phyloP scores from a whole-genome alignment of 1,284 basidiomycete genomes.

The Fereydounia khargensis region DNA sequence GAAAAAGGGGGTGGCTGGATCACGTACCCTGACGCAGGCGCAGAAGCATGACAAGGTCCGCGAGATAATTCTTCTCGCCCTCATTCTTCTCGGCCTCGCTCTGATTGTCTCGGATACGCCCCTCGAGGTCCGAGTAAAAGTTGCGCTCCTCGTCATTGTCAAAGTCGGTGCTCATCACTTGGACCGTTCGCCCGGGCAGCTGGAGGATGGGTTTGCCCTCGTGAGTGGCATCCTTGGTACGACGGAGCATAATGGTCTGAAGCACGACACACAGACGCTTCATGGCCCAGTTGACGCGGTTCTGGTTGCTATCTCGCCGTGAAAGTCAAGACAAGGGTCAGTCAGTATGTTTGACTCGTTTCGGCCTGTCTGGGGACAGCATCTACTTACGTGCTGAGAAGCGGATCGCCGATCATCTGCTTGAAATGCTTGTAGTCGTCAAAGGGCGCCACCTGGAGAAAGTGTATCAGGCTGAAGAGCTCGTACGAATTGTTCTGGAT shows the following conservation, averaged over 20 bases:
- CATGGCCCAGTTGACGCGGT: conserved; percentile 48
- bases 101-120: conserved; percentile 65
- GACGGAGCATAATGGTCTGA: conserved; percentile 82
- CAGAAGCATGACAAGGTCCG: conserved; percentile 78
- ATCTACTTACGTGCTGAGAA: conserved; percentile 58
- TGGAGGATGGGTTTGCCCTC: conserved; percentile 72
- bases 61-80: conserved; percentile 69
- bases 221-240: conserved; percentile 76
- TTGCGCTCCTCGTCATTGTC: conserved; percentile 66
- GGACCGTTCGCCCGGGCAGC: conserved; percentile 73
- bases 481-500: conserved; percentile 84
- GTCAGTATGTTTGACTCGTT: too few species aligned
- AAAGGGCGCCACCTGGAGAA: conserved; percentile 79
- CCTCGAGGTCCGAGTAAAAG: conserved; percentile 79
- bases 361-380: too few species aligned
- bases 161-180: conserved; percentile 65
- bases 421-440: conserved; percentile 78
- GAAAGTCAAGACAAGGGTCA: too few species aligned
- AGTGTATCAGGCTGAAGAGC: conserved; percentile 83
- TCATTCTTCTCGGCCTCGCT: conserved; percentile 58
- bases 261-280: conserved; percentile 68
- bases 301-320: conserved; percentile 41
- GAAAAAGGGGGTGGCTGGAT: too few species aligned
- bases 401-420: conserved; percentile 72
- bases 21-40: conserved; percentile 72